A percentile compares a stretch with the other conserved stretches of the same genome.
phyloP scores from a whole-genome alignment of 1,284 basidiomycete species.

The Laetiporus sulphureus region DNA sequence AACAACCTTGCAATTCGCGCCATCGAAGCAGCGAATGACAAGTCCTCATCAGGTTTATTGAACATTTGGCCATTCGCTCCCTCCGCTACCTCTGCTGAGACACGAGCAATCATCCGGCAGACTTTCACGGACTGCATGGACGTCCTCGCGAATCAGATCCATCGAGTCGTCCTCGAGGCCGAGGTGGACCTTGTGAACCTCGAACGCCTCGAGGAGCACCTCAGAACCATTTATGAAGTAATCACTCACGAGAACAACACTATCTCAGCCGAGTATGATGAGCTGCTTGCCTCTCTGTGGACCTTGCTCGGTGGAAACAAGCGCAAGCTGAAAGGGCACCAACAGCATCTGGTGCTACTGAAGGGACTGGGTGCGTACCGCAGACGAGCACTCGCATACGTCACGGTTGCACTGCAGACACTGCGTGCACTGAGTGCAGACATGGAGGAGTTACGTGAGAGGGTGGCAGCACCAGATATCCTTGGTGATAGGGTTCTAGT shows the following conservation, averaged over 20 bases:
- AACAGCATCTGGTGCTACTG: constrained; percentile 46
- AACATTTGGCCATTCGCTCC: constrained; percentile 40
- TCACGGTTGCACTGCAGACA: constrained; percentile 55
- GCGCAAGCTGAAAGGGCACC: constrained; percentile 35
- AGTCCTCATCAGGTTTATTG: constrained; percentile 30
- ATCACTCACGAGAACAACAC: constrained; percentile 47
- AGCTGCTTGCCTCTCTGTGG: constrained; percentile 62
- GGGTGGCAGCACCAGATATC: constrained; percentile 58
- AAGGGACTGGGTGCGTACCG: constrained; percentile 48
- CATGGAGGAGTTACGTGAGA: constrained; percentile 65
- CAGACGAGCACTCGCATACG: constrained; percentile 51
- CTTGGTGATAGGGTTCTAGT: constrained; percentile 49
- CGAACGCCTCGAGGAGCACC: constrained; percentile 52
- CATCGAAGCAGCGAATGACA: constrained; percentile 44
- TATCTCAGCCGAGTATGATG: constrained; percentile 36
- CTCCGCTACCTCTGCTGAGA: constrained; percentile 16
- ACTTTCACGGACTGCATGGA: constrained; percentile 59
- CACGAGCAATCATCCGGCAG: constrained; percentile 37
- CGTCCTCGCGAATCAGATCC: constrained; percentile 44
- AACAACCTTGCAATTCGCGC: constrained; percentile 60
- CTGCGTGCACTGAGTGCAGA: constrained; percentile 58
- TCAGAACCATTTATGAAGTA: constrained; percentile 48
- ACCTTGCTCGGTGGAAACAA: constrained; percentile 57
- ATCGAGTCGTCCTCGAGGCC: constrained; percentile 55
- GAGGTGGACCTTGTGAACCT: constrained; percentile 47